Conservation (phyloP, 768 basidiomycete genomes). For the Mycena albidolilacea region DNA sequence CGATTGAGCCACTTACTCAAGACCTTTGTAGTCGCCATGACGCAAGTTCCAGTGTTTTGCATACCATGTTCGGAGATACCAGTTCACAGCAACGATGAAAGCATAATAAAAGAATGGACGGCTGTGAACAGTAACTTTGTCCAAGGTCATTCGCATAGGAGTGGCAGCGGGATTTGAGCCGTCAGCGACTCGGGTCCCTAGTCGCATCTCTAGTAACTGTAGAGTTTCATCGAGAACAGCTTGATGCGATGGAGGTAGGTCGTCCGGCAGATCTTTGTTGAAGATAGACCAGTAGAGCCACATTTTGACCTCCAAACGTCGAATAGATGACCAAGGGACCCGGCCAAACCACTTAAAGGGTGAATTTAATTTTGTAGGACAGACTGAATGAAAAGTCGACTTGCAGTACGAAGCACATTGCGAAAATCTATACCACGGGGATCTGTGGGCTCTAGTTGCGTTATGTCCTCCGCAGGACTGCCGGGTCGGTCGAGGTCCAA, state of each 20-base stretch:
- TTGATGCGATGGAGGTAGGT: constrained; percentile 62
- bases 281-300: constrained; percentile 93
- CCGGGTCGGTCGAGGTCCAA: constrained; percentile 64
- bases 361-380: constrained; percentile 12
- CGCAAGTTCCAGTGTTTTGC: constrained; percentile 57
- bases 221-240: constrained; percentile 72
- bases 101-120: constrained; percentile 81
- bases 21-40: constrained; percentile 66
- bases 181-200: constrained; percentile 75
- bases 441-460: constrained; percentile 72
- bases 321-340: constrained; percentile 81
- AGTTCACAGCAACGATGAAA: constrained; percentile 64
- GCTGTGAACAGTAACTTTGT: constrained; percentile 71
- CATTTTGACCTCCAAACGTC: constrained; percentile 70
- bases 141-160: constrained; percentile 82
- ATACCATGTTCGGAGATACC: constrained; percentile 61
- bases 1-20: constrained; percentile 70
- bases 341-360: constrained; percentile 75
- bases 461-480: constrained; percentile 73
- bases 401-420: constrained; percentile 72
- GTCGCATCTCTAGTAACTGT: constrained; percentile 76
- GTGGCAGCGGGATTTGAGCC: constrained; percentile 66
- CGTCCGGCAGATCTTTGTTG: constrained; percentile 72
- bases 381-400: constrained; percentile 33
- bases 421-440: constrained; percentile 83